Percentiles rank a stretch among this genome's conserved stretches.
Evolutionary conservation across 257 asterid genomes (phyloP).

Genomic region (Hygrophila difformis): DNA sequence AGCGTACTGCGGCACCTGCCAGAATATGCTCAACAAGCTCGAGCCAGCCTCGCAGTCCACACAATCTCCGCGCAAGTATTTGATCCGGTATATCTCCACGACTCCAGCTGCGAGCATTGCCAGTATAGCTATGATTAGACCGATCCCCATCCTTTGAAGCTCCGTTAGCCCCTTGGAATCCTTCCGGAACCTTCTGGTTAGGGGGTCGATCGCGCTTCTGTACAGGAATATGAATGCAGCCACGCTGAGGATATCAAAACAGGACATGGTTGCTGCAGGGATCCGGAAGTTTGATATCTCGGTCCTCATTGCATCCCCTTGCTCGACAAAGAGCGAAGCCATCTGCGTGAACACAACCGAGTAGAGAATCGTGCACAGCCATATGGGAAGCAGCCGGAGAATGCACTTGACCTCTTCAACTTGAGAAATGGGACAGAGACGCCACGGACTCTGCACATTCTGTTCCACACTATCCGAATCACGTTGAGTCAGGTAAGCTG

Average conservation of each 20-base stretch:
- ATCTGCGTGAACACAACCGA: constrained; percentile 93
- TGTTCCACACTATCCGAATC: constrained; percentile 36
- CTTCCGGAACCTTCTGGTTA: constrained; percentile 29
- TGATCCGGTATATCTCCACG: constrained; percentile 68
- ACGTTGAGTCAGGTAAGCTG: constrained; percentile 55
- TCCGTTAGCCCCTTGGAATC: constrained; percentile 48
- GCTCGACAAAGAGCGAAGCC: constrained; percentile 96
- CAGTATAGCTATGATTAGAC: constrained; percentile 58
- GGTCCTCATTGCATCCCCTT: constrained; percentile 88
- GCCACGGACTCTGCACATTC: constrained; percentile 43
- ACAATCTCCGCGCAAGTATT: constrained; percentile 52
- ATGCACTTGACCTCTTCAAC: constrained; percentile 94
- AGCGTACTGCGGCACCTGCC: constrained; percentile 92
- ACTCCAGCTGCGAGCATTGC: constrained; percentile 83
- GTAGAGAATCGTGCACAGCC: constrained; percentile 93
- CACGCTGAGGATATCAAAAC: constrained; percentile 82
- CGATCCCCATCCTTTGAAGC: constrained; percentile 94
- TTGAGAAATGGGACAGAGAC: constrained; percentile 78
- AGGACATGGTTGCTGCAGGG: constrained; percentile 94
- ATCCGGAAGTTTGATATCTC: constrained; percentile 51
- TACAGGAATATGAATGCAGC: constrained; percentile 76
- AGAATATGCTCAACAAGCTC: constrained; percentile 77
- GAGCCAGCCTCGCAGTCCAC: constrained; percentile 69
- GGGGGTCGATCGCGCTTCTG: constrained; percentile 60
- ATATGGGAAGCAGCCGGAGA: constrained; percentile 70